These are phyloP conservation scores for Lotus japonicus DNA, from an alignment of 306 rosid genomes.

Conservation along the genomic window DNA sequence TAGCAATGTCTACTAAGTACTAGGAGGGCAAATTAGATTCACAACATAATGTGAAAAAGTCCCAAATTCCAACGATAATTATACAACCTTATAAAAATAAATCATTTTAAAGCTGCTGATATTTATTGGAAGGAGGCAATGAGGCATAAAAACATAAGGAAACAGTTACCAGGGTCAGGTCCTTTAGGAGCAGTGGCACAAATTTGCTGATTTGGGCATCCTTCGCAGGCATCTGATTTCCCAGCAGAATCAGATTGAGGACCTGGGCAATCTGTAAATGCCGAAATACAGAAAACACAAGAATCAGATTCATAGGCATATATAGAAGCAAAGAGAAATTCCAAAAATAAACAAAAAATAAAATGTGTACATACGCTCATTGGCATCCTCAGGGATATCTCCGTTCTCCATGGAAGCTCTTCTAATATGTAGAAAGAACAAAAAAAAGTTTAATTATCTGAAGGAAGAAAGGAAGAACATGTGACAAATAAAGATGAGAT, in stretches of 20 bases:
- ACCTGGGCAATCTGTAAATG: conserved; percentile 76
- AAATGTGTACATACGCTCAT: conserved; percentile 57
- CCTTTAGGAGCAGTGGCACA: conserved; percentile 95
- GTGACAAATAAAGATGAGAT: neutral
- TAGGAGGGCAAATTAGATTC: neutral
- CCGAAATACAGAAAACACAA: neutral
- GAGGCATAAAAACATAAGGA: neutral
- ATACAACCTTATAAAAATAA: neutral
- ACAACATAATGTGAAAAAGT: neutral
- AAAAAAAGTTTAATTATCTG: neutral
- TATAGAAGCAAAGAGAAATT: neutral
- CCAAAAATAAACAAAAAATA: neutral
- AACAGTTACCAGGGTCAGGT: conserved; percentile 66
- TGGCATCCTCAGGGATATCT: conserved; percentile 70
- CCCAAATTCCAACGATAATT: neutral
- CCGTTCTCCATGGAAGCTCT: conserved; percentile 52
- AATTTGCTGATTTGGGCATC: conserved; percentile 80
- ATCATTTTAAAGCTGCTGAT: neutral
- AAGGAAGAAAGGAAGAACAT: neutral
- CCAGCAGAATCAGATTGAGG: conserved; percentile 77
- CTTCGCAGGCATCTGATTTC: conserved; percentile 62
- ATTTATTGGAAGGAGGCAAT: neutral
- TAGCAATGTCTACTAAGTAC: neutral
- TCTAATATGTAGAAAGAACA: neutral
- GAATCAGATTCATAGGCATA: neutral